Base-by-base conservation (phyloP, 129 eudicot species). In the Tagetes erecta region DNA sequence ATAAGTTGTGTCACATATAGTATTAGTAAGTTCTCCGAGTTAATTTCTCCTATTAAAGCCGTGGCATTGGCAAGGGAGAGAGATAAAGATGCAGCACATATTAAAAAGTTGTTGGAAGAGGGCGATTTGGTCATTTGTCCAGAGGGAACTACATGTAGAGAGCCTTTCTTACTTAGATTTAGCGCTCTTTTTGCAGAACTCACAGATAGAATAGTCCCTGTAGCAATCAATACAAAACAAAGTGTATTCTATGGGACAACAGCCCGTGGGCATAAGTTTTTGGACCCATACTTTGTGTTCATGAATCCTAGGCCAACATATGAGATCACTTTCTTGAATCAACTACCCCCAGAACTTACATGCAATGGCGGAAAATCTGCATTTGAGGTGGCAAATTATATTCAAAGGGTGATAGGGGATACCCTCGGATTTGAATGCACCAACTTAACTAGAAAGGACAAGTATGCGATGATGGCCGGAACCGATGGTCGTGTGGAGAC, bases 131-230 rank as follows among this genome's bases (percentile, higher is more conserved):
- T 89, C 10, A 84, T 92, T 31, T 92, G 95, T 52, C 98, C 96
- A 0, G 98, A 92, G 76, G 98, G 98, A 39, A 92, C 96, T 0
- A 92, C 98, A 1, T 87, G 92, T 74, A 64, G 98, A 60, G 98
- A 92, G 64, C 81, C 95, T 3, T 92, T 87, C 68, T 70, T 89
- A 49, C 80, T 92, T n/a, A 82, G 96, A 76, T 92, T 92, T 75
- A 92, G 98, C n/a, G 92, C 94, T n/a, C 84, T 89, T 31, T 92
- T 92, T 33, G 98, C 98, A 1, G 98, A 92, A 63, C 79, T 92
- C 4, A 87, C 90, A 0, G 96, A 92, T 52, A 80, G 93, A 34
- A 92, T 92, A 27, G 98, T 92, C 30, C 98, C 98, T 0, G 98
- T 92, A n/a, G 96, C 98, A 5, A 86, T 92, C 11, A 84, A 86